Evolutionary conservation across 2,329 filamentous ascomycete genomes (phyloP).

Genomic region (Cladosporium sp.): DNA sequence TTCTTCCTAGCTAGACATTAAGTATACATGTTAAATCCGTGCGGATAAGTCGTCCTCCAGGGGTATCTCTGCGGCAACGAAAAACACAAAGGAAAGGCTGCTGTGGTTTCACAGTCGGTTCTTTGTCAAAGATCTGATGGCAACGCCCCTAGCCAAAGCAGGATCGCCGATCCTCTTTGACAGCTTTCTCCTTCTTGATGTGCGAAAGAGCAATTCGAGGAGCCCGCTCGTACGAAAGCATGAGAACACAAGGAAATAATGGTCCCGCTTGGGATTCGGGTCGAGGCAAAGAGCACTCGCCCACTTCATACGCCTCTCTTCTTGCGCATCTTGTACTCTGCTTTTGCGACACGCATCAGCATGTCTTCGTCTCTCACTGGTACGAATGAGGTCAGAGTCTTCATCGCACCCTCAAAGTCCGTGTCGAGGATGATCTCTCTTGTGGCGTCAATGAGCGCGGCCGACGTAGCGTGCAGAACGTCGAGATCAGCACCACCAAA

Average conservation of each 20-base stretch:
- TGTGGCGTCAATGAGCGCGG: slow-evolving; percentile 86
- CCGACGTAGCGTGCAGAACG: slow-evolving; percentile 82
- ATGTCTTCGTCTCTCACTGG: slow-evolving; percentile 91
- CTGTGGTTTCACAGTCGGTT: neutral
- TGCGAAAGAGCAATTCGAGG: neutral
- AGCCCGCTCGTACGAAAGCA: neutral
- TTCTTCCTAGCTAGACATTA: slow-evolving; percentile 3
- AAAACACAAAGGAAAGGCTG: neutral
- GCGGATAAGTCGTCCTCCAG: neutral
- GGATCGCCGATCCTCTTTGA: too few relatives aligned
- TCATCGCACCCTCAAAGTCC: slow-evolving; percentile 98
- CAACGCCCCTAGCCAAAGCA: neutral
- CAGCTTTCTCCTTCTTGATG: too few relatives aligned
- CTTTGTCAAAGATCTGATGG: neutral
- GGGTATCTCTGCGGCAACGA: neutral
- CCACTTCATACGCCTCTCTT: slow-evolving; percentile 32
- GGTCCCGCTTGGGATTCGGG: neutral
- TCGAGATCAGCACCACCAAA: slow-evolving; percentile 66
- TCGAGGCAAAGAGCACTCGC: neutral
- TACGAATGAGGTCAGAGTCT: slow-evolving; percentile 88
- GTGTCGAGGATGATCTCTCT: slow-evolving; percentile 83
- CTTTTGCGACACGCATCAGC: slow-evolving; percentile 82
- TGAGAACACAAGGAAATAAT: neutral
- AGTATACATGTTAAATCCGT: neutral
- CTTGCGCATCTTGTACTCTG: slow-evolving; percentile 75